Conservation (phyloP, 768 basidiomycete species). For the Strobilomyces echinocephalus region DNA sequence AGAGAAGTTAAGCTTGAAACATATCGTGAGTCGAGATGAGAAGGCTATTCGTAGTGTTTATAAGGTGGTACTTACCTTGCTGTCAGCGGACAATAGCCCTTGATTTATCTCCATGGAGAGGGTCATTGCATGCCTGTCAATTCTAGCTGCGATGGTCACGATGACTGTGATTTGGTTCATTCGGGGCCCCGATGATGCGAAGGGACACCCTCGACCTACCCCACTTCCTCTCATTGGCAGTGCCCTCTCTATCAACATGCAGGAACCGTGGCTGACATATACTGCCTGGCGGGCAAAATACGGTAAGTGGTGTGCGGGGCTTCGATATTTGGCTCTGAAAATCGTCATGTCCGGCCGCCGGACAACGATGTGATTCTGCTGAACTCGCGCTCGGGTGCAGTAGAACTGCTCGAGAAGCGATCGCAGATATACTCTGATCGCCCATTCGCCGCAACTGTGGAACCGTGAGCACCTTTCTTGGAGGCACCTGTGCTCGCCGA, state of each 20-base stretch:
- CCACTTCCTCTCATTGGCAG: background rate
- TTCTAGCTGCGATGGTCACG: background rate
- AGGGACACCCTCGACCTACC: background rate
- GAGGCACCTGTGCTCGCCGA: background rate
- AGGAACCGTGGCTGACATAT: background rate
- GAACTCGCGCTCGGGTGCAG: background rate
- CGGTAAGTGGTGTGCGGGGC: background rate
- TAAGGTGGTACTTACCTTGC: too few species aligned
- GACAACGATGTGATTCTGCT: background rate
- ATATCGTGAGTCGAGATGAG: too few species aligned
- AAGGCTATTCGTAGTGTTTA: too few species aligned
- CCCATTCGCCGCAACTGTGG: background rate
- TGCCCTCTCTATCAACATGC: background rate
- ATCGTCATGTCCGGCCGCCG: constrained; percentile 1
- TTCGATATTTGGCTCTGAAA: background rate
- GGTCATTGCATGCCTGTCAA: background rate
- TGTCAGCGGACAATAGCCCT: too few species aligned
- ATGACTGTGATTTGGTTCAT: background rate
- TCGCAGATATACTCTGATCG: background rate
- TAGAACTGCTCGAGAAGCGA: background rate
- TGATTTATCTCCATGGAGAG: background rate
- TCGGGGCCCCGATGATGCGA: background rate
- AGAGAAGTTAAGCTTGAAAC: too few species aligned
- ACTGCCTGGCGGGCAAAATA: background rate
- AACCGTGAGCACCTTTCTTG: background rate